These are phyloP conservation scores for Spizellomyces sp. DNA, from an alignment of 192 early-diverging fungal genomes.

Conservation along the genomic window DNA sequence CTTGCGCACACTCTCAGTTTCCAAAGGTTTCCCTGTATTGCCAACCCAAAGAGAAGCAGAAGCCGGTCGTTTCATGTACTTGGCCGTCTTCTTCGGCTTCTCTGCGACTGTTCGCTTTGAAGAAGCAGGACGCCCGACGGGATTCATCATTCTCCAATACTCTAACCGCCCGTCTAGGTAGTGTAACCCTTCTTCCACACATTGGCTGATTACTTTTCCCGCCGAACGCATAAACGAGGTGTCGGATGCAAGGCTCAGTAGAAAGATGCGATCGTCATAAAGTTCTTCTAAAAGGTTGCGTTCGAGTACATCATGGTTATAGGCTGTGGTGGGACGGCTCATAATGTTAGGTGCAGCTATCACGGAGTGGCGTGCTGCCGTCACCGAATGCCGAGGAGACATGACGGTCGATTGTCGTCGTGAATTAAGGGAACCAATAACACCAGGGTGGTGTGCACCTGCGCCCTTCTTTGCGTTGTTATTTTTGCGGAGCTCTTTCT, in stretches of 20 bases:
- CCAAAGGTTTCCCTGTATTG: too few species aligned
- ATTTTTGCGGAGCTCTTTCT: background rate
- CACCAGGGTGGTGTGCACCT: conserved; percentile 20
- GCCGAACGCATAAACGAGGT: conserved; percentile 21
- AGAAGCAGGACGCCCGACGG: conserved; percentile 22
- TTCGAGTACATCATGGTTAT: conserved; percentile 16
- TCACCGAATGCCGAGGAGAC: background rate
- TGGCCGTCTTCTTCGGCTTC: too few species aligned
- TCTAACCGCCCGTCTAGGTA: conserved; percentile 45
- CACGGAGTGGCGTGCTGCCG: background rate
- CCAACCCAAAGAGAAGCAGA: too few species aligned
- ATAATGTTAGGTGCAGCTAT: background rate
- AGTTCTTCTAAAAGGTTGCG: conserved; percentile 51
- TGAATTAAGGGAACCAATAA: background rate
- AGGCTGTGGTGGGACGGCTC: background rate
- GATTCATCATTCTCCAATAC: conserved; percentile 47
- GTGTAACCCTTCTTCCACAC: conserved; percentile 35
- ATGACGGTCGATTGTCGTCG: too few species aligned
- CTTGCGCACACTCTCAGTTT: too few species aligned
- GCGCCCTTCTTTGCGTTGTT: background rate
- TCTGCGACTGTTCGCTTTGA: too few species aligned
- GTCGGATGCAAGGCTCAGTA: conserved; percentile 36
- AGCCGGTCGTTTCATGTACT: too few species aligned
- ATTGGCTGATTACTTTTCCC: conserved; percentile 11
- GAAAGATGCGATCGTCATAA: conserved; percentile 48